Conservation (phyloP, 345 rosid species). For the Hibiscus mutabilis region DNA sequence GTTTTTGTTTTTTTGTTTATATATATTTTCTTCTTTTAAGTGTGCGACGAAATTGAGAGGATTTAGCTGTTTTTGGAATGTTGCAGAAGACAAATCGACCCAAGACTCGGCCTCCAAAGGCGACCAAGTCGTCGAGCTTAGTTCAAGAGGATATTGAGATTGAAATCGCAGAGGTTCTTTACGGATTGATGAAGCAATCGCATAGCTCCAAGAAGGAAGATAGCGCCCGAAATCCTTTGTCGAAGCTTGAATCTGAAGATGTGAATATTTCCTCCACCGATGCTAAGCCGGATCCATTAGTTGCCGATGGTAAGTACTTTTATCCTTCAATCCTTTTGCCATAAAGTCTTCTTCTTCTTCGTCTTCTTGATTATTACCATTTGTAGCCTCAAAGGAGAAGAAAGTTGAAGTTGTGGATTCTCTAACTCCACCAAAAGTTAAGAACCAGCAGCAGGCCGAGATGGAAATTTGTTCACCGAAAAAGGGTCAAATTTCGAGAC, state of each 20-base stretch:
- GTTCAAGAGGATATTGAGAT: conserved; percentile 50
- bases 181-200: conserved; percentile 41
- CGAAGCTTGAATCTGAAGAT: conserved; percentile 23
- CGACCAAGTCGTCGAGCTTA: conserved; percentile 29
- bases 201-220: conserved; percentile 29
- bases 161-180: conserved; percentile 60
- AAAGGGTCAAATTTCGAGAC: conserved; percentile 4
- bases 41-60: conserved; percentile 1
- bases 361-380: neutral
- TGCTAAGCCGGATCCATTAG: conserved; percentile 14
- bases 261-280: conserved; percentile 4
- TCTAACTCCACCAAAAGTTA: conserved; percentile 13
- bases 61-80: neutral
- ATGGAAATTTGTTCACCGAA: conserved; percentile 11
- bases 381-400: conserved; percentile 31
- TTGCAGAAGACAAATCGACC: conserved; percentile 31
- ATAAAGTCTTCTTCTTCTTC: neutral
- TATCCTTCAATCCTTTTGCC: neutral
- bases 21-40: neutral
- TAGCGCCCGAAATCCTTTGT: conserved; percentile 1
- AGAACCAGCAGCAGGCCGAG: conserved; percentile 11
- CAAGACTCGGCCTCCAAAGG: conserved; percentile 32
- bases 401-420: conserved; percentile 25
- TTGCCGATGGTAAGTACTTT: conserved; percentile 11
- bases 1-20: neutral